Base-by-base conservation (phyloP, 2,329 filamentous ascomycete genomes). In the Fusarium sp. region DNA sequence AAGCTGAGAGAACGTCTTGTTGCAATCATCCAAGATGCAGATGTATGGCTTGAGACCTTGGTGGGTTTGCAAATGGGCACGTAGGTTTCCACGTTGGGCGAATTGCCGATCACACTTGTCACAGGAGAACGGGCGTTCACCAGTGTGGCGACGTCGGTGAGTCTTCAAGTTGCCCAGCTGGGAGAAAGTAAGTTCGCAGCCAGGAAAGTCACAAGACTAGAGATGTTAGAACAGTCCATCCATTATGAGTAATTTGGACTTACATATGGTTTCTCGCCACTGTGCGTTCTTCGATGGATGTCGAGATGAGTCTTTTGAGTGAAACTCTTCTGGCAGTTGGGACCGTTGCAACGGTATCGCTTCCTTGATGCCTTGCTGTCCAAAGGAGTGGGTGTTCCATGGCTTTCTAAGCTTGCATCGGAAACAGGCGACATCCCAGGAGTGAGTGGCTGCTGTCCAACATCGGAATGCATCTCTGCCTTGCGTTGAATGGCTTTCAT, bases 121-220 rank as follows among this genome's bases (percentile, higher is more conserved):
- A 80, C 94, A 97, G 37, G 86, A 85, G 77, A 93, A 97, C 0
- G 94, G 94, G 66, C 91, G 91, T 78, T 97, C 93, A 46, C 94
- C 93, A 5, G 92, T 94, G 81, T 98, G 95, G 48, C 93, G 89
- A 66, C 93, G 88, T 78, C 94, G 90, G 79, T 98, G 95, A 12
- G 93, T 97, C 89, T 94, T 96, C 49, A 98, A 85, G 76, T 98
- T 98, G 13, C 95, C 95, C 10, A 93, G 86, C 79, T 98, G 95
- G 16, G 93, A 96, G 78, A 98, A 98, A 13, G 88, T 86, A 73
- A 93, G 90, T 25, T 89, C 89, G 78, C 95, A 98, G 7, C 86
- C 86, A 5, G 88, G 86, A 69, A 92, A 87, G 68, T 88, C 90
- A 82, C 93, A 97, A 21, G 85, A 78, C 90, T 88, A 62, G 5